These are phyloP conservation scores for Dipteronia sinensis DNA, from an alignment of 345 rosid genomes.

Conservation along the genomic window DNA sequence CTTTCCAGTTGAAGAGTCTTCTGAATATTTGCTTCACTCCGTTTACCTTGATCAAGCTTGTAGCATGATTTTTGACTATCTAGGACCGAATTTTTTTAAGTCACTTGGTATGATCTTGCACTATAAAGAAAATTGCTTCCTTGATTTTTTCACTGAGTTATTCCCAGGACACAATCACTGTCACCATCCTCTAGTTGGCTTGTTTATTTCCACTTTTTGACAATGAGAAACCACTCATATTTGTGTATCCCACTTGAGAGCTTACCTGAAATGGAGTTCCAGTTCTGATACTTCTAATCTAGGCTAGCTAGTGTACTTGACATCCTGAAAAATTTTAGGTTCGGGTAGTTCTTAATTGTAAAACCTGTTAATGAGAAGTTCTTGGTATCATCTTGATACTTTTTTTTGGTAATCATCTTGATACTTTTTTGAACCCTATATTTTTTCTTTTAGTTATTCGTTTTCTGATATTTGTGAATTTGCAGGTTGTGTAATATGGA, in stretches of 20 bases:
- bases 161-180: not conserved
- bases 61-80: too few species aligned
- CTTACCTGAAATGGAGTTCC: not conserved
- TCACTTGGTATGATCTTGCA: not conserved
- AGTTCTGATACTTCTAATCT: not conserved
- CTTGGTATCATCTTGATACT: too few species aligned
- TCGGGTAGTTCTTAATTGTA: too few species aligned
- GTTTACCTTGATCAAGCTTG: not conserved
- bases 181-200: not conserved
- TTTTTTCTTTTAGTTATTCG: not conserved
- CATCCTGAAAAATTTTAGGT: not conserved
- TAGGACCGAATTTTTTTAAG: too few species aligned
- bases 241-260: too few species aligned
- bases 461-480: conserved; percentile 3
- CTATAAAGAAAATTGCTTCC: not conserved
- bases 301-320: not conserved
- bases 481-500: conserved; percentile 95
- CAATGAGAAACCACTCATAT: not conserved
- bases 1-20: not conserved
- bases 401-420: too few species aligned
- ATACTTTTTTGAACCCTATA: not conserved
- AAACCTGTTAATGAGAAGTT: too few species aligned
- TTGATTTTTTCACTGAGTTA: not conserved
- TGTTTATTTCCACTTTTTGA: not conserved
- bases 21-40: not conserved